Evolutionary conservation across 1,284 basidiomycete species (phyloP).

Genomic region (Ceratobasidium sp.): DNA sequence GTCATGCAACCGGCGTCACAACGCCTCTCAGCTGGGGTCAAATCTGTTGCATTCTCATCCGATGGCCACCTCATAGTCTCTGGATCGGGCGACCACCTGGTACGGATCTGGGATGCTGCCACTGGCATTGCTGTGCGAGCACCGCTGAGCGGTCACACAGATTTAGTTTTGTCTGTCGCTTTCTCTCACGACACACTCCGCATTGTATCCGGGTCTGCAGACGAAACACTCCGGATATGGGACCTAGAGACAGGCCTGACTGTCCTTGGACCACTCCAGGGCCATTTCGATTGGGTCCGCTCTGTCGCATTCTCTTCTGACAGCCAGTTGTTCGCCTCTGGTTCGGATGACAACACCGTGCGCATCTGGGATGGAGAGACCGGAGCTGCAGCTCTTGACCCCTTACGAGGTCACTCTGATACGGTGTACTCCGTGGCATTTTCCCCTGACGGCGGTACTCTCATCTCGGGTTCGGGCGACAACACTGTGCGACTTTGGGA

Average conservation of each 20-base stretch:
- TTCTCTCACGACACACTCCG: background rate
- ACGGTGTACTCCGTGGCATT: constrained; percentile 61
- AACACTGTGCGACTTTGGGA: constrained; percentile 62
- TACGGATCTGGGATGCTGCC: constrained; percentile 8
- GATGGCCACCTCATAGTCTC: background rate
- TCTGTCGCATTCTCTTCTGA: too few species aligned
- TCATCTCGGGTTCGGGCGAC: constrained; percentile 60
- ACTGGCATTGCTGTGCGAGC: background rate
- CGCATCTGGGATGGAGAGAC: constrained; percentile 34
- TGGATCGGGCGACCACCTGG: background rate
- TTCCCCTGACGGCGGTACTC: constrained; percentile 59
- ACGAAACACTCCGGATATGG: constrained; percentile 47
- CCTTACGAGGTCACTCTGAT: constrained; percentile 60
- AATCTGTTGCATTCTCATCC: background rate
- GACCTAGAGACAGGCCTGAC: too few species aligned
- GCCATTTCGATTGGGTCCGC: too few species aligned
- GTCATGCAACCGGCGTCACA: too few species aligned
- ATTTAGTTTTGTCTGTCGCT: background rate
- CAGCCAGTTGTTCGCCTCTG: too few species aligned
- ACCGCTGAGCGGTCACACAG: background rate
- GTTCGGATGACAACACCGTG: constrained; percentile 25
- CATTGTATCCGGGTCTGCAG: constrained; percentile 44
- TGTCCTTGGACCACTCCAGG: too few species aligned
- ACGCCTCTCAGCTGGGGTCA: too few species aligned
- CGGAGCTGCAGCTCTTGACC: background rate